These are phyloP conservation scores for Trichophyton mentagrophytes DNA, from an alignment of 2,329 filamentous ascomycete genomes.

Conservation along the genomic window DNA sequence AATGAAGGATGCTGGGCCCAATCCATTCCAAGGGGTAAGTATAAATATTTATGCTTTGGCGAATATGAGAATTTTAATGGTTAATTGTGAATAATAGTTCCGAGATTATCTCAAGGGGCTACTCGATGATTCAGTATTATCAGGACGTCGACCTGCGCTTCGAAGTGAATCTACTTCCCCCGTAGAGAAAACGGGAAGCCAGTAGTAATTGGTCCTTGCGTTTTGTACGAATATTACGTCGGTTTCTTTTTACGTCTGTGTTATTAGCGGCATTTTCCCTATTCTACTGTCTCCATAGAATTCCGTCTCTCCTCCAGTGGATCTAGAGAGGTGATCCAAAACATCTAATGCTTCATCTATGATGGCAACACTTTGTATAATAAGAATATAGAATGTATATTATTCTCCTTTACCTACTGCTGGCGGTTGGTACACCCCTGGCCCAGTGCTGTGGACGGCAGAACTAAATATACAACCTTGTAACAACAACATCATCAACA, in stretches of 20 bases:
- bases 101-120: constrained; percentile 1
- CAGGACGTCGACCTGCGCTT: constrained; percentile 5
- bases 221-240: background rate
- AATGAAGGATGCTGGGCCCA: constrained; percentile 28
- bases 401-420: background rate
- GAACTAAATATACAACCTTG: too few relatives aligned
- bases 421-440: background rate
- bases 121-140: constrained; percentile 7
- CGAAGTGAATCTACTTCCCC: background rate
- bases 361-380: background rate
- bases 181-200: background rate
- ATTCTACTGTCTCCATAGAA: background rate
- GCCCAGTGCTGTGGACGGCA: too few relatives aligned
- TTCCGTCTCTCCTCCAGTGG: background rate
- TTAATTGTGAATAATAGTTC: constrained; percentile 4
- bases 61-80: background rate
- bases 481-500: background rate
- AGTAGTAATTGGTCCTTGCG: background rate
- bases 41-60: background rate
- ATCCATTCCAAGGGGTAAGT: constrained; percentile 31
- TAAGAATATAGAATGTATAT: background rate
- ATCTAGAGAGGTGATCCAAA: background rate
- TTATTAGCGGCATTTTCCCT: background rate
- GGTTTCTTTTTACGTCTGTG: background rate
- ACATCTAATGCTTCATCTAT: background rate